Percentiles rank a stretch among this genome's conserved stretches.
Evolutionary conservation across 177 flowering plant species (phyloP).

Genomic region (Vitis hybrid): DNA sequence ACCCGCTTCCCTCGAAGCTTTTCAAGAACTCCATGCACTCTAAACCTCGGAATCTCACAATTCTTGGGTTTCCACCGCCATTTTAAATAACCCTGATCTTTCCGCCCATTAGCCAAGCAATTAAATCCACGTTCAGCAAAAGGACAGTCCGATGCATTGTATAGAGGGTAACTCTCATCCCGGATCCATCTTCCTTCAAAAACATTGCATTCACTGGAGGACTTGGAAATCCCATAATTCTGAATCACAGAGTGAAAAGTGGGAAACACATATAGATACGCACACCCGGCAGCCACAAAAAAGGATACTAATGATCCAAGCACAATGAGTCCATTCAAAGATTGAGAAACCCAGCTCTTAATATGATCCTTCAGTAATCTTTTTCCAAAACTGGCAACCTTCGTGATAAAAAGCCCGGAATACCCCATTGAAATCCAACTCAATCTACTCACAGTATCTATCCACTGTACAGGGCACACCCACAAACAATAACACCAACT

Average conservation of each 20-base stretch:
- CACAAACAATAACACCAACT: not conserved
- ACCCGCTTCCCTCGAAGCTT: conserved; percentile 67
- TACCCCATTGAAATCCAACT: conserved; percentile 5
- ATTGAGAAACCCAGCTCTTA: conserved; percentile 36
- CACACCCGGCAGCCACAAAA: conserved; percentile 39
- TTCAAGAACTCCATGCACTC: conserved; percentile 43
- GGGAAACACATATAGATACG: conserved; percentile 49
- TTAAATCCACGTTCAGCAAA: conserved; percentile 76
- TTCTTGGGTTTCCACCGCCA: conserved; percentile 86
- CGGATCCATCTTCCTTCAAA: conserved; percentile 72
- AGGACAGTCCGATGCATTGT: conserved; percentile 74
- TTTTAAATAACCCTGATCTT: conserved; percentile 54
- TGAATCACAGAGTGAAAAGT: conserved; percentile 26
- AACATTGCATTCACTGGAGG: conserved; percentile 41
- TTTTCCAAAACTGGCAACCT: conserved; percentile 17
- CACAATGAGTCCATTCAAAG: conserved; percentile 32
- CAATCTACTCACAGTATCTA: conserved; percentile 10
- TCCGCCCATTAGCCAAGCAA: conserved; percentile 81
- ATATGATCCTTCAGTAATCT: conserved; percentile 10
- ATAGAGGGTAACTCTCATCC: conserved; percentile 67
- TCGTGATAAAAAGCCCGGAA: conserved; percentile 4
- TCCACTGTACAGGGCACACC: not conserved
- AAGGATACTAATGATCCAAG: conserved; percentile 43
- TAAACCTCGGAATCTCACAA: conserved; percentile 67
- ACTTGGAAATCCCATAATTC: conserved; percentile 13